Percentiles rank a stretch among this genome's conserved stretches.
Evolutionary conservation across 352 stramenopile genomes (phyloP).

Genomic region (Pythium dissotocum): DNA sequence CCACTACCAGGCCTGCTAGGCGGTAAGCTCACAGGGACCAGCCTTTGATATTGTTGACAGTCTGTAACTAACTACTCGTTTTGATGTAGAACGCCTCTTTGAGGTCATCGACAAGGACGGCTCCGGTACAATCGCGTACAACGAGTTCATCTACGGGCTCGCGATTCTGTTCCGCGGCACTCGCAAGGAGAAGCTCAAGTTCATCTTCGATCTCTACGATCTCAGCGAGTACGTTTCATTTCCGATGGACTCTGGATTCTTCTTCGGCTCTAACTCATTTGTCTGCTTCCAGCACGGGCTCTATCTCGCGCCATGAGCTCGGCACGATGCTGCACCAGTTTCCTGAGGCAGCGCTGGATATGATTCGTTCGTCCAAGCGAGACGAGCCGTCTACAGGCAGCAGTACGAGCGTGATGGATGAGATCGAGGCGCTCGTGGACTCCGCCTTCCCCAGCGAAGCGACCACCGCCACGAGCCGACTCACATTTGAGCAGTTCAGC

Average conservation of each 20-base stretch:
- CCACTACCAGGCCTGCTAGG: constrained; percentile 88
- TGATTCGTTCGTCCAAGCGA: constrained; percentile 51
- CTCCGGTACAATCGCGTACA: constrained; percentile 87
- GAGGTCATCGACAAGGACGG: constrained; percentile 91
- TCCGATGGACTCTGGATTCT: background rate
- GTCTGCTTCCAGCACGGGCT: constrained; percentile 57
- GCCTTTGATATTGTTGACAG: too few species aligned
- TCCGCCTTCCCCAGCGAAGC: constrained; percentile 53
- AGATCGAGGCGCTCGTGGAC: constrained; percentile 86
- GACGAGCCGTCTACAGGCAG: constrained; percentile 18
- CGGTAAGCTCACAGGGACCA: constrained; percentile 29
- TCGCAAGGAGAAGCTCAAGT: constrained; percentile 90
- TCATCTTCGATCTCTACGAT: constrained; percentile 94
- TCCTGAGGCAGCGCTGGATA: constrained; percentile 64
- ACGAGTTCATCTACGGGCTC: constrained; percentile 91
- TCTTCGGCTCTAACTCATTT: background rate
- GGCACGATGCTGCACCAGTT: constrained; percentile 88
- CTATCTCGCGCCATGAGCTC: constrained; percentile 85
- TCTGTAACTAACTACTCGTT: too few species aligned
- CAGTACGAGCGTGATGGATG: constrained; percentile 42
- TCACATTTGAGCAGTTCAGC: constrained; percentile 89
- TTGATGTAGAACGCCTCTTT: constrained; percentile 82
- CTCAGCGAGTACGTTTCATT: constrained; percentile 58
- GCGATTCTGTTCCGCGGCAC: constrained; percentile 85
- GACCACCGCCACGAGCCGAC: constrained; percentile 42